Base-by-base conservation (phyloP, 345 rosid species). In the Rhizophora mangle region DNA sequence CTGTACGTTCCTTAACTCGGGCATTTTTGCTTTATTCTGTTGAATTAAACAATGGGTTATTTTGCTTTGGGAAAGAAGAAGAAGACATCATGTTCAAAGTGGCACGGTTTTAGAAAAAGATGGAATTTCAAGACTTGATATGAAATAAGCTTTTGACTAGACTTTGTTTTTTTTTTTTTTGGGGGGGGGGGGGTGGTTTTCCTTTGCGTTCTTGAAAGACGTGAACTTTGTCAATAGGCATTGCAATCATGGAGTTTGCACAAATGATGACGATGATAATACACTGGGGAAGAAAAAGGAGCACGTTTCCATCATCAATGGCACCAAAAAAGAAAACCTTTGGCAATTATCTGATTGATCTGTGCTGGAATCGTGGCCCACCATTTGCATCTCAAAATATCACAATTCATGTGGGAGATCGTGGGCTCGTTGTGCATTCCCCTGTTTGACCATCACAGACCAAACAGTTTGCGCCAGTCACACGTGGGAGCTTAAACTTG, bases 301-400 rank as follows among this genome's bases (percentile, higher is more conserved):
- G 60, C 67, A 47, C 47, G 64, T 70, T 69, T 72, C 52, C 74
- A 80, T 80, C 78, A 77, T 74, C 74, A 82, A 60, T 60, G 51
- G 57, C 66, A 64, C 65, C 69, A 58, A 79, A 69, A 76, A 62
- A 60, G 43, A 69, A 31, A 65, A 47, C 59, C 58, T 51, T 31
- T 6, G 24, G 36, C 56, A 72, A 64, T 4, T 21, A 56, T 16
- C 29, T 15, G 60, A 56, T 65, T 74, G 72, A 74, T 60, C 30
- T 71, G 29, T 29, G 79, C 79, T 78, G 79, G 69, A 78, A 64
- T 19, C 68, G 67, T 74, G 86, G 74, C 62, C 86, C 86, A 77
- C 83, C 39, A 46, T n/a, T 29, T 20, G 7, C 67, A 75, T 66
- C 67, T 60, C 66, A 24, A 30, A 24, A 30, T 53, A 24, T 27